phyloP scores from a whole-genome alignment of 257 asterid genomes.

The Cordia subcordata region DNA sequence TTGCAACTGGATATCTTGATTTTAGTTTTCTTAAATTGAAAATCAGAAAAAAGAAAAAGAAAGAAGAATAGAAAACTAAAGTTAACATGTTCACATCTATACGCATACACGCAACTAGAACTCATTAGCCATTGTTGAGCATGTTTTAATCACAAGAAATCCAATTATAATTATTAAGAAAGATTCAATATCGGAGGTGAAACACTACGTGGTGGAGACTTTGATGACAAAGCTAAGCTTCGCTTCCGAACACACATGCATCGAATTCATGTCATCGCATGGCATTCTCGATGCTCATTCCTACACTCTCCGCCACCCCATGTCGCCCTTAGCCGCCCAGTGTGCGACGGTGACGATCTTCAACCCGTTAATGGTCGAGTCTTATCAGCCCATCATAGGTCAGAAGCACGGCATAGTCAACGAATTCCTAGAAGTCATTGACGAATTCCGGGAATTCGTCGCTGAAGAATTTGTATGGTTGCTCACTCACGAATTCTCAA shows the following conservation, averaged over 20 bases:
- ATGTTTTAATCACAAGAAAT: background rate
- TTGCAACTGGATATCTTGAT: too few relatives aligned
- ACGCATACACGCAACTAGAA: too few relatives aligned
- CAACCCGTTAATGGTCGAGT: conserved; percentile 57
- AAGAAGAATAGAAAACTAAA: too few relatives aligned
- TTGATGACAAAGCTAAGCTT: conserved; percentile 73
- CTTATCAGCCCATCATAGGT: conserved; percentile 68
- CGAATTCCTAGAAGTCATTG: conserved; percentile 76
- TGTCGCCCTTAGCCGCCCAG: conserved; percentile 61
- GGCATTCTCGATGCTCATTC: conserved; percentile 90
- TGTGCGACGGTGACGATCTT: conserved; percentile 84
- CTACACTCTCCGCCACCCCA: conserved; percentile 80
- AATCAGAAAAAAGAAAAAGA: too few relatives aligned
- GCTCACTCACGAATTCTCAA: too few relatives aligned
- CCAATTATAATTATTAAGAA: background rate
- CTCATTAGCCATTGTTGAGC: background rate
- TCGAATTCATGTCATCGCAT: conserved; percentile 71
- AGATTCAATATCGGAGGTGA: conserved; percentile 67
- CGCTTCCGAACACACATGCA: conserved; percentile 76
- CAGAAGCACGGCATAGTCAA: conserved; percentile 81
- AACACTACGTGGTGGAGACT: conserved; percentile 49
- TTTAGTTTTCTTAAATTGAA: too few relatives aligned
- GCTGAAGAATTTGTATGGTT: too few relatives aligned
- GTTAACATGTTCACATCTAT: too few relatives aligned
- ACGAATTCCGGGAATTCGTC: too few relatives aligned